Evolutionary conservation across 2,329 filamentous ascomycete genomes (phyloP).

Genomic region (Xylariaceae sp.): DNA sequence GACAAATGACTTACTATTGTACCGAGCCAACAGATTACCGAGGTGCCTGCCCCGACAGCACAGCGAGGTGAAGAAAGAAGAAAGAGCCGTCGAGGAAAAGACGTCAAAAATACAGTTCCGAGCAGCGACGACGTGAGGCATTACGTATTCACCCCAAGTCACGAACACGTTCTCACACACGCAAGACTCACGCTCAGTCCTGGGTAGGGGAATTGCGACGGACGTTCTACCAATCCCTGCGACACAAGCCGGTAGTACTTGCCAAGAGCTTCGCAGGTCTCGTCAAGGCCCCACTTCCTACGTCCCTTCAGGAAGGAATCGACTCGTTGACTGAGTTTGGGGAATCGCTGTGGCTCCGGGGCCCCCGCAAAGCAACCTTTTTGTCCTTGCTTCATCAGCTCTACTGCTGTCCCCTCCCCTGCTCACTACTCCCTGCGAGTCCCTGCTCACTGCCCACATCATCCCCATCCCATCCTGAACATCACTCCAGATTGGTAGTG

Average conservation of each 20-base stretch:
- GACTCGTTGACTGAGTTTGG: slow-evolving; percentile 6
- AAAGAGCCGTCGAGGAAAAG: background rate
- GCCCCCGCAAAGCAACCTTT: background rate
- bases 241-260: background rate
- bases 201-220: background rate
- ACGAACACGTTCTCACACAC: too few relatives aligned
- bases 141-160: too few relatives aligned
- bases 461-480: slow-evolving; percentile 4
- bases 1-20: background rate
- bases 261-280: slow-evolving; percentile 1
- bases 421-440: background rate
- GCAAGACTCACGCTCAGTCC: too few relatives aligned
- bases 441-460: background rate
- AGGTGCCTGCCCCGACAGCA: background rate
- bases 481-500: background rate
- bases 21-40: background rate
- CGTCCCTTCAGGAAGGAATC: slow-evolving; percentile 5
- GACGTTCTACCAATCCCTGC: background rate
- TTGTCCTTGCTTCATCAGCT: background rate
- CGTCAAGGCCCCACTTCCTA: slow-evolving; percentile 2
- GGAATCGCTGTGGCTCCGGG: background rate
- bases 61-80: background rate
- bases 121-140: background rate
- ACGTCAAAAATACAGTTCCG: background rate
- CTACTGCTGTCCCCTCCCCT: background rate